Percentiles rank a stretch among this genome's conserved stretches.
These are phyloP conservation scores for Pterulicium gracile DNA, from an alignment of 1,284 basidiomycete genomes.

Conservation along the genomic window DNA sequence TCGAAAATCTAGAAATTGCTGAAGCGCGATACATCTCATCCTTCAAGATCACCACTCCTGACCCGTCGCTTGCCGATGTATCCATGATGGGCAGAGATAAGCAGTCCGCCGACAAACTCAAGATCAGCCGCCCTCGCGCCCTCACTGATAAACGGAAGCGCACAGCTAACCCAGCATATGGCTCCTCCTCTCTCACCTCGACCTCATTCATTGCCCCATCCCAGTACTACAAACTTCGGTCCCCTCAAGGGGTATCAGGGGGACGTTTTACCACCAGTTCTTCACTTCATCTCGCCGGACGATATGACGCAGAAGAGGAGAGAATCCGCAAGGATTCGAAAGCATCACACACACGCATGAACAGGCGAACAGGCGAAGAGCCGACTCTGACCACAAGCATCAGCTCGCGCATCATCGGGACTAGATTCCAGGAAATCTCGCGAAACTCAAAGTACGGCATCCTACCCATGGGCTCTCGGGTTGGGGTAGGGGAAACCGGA, in stretches of 20 bases:
- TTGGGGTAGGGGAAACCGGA: conserved; percentile 42
- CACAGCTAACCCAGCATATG: conserved; percentile 41
- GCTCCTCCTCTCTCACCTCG: conserved; percentile 55
- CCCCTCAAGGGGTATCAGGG: conserved; percentile 49
- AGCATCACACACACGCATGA: neutral
- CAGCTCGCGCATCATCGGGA: conserved; percentile 50
- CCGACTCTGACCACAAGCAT: conserved; percentile 31
- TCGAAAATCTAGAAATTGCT: conserved; percentile 68
- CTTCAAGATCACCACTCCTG: conserved; percentile 42
- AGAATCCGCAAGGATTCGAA: neutral
- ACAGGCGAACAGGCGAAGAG: conserved; percentile 5
- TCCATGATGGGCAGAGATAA: conserved; percentile 16
- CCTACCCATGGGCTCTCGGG: conserved; percentile 51
- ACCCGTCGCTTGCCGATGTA: conserved; percentile 33
- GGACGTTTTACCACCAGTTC: conserved; percentile 29
- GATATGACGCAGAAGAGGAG: neutral
- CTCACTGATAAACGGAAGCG: conserved; percentile 19
- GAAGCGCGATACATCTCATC: conserved; percentile 69
- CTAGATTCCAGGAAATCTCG: conserved; percentile 62
- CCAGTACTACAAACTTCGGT: conserved; percentile 61
- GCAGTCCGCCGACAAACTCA: conserved; percentile 23
- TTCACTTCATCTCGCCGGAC: neutral
- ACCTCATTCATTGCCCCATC: conserved; percentile 72
- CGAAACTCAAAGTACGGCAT: conserved; percentile 47
- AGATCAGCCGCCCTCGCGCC: conserved; percentile 58